Base-by-base conservation (phyloP, 192 early-diverging fungal genomes). In the Haplosporangium gracile region DNA sequence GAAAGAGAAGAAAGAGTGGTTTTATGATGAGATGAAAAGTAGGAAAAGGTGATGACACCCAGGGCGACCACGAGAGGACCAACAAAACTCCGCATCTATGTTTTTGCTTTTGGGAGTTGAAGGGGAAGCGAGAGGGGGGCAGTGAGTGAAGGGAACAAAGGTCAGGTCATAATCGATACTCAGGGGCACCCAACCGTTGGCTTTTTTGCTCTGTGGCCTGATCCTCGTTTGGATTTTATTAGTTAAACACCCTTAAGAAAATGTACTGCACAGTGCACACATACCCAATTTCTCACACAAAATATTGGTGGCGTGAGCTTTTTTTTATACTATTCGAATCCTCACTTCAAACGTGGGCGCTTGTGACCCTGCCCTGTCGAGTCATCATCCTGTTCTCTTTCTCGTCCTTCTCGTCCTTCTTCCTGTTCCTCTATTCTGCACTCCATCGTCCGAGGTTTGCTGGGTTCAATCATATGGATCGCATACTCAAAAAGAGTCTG, bases 41-140 rank as follows among this genome's bases (percentile, higher is more conserved):
- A 32, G 4, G 72, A 42, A 70, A 42, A 38, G 22, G 34, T 70
- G 69, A 42, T 42, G 69, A 70, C 34, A 70, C 38, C 69, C 26
- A 65, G 60, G 60, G 60, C 60, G 2, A 29, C 60, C 29, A 65
- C 11, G 1, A 65, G 11, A 65, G 60, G 60, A 65, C 60, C 60
- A 15, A 65, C 60, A 32, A 65, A 65, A 65, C 60, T 65, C 60
- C 60, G 60, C 60, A 65, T 65, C 60, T 65, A 29, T 65, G 60
- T 65, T 65, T 11, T 26, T 32, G 9, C 6, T 24, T 51, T 2
- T 5, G 20, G 15, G 8, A 26, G 55, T 9, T 65, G 26, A 26
- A 10, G n/a, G 3, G 60, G 24, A 10, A n/a, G 57, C 6, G 57
- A 63, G 57, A 10, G 57, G 20, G n/a, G n/a, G 24, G 0, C 22